phyloP scores from a whole-genome alignment of 2,329 filamentous ascomycete genomes.

The Xenoacremonium recifei region DNA sequence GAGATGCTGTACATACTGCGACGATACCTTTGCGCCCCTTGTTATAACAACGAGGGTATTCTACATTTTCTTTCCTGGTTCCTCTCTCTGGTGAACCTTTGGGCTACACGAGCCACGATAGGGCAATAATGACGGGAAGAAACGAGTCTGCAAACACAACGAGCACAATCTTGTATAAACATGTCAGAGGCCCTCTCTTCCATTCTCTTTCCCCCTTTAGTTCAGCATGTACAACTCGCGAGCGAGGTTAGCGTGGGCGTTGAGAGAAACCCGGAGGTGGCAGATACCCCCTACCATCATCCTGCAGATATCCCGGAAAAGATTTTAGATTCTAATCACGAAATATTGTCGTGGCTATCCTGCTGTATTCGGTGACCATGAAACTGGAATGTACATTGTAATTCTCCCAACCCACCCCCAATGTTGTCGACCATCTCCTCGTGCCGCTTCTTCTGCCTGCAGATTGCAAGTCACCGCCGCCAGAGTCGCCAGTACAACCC shows the following conservation, averaged over 20 bases:
- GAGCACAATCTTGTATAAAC: constrained; percentile 27
- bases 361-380: too few species aligned
- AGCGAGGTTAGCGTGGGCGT: constrained; percentile 31
- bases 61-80: constrained; percentile 10
- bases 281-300: constrained; percentile 14
- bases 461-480: too few species aligned
- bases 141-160: too few species aligned
- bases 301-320: constrained; percentile 14
- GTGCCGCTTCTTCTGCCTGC: too few species aligned
- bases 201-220: constrained; percentile 15
- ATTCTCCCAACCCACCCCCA: too few species aligned
- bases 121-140: too few species aligned
- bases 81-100: constrained; percentile 5
- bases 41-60: constrained; percentile 11
- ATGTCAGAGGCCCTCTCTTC: constrained; percentile 17
- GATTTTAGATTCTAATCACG: constrained; percentile 7
- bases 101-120: too few species aligned
- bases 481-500: too few species aligned
- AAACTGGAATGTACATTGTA: too few species aligned
- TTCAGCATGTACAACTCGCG: constrained; percentile 26
- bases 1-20: constrained; percentile 21
- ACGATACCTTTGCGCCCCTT: constrained; percentile 17
- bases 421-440: too few species aligned
- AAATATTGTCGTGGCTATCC: too few species aligned
- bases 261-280: constrained; percentile 21